Evolutionary conservation across 192 early-diverging fungal species (phyloP), one percentile per base, ranked within the genome.

Genomic region (Umbelopsis sp.): DNA sequence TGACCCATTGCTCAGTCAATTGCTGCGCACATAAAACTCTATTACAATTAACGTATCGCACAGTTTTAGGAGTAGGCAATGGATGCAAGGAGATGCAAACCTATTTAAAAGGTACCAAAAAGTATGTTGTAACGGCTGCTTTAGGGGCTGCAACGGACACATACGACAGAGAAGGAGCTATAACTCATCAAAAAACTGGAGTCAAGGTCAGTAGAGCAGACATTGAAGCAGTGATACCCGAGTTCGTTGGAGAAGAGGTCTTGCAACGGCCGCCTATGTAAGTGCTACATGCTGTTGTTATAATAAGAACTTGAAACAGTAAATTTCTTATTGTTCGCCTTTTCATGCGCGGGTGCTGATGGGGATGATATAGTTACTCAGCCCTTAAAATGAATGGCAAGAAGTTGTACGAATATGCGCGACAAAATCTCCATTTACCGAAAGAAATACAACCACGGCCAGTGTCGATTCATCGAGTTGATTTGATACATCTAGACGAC

Each of bases 351-450:
- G 21, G 54, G 8, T 22, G 11, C 1, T 32, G 41, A 29, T 25
- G 26, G 29, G 52, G 25, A 20, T 54, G 24, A 45, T 44, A 21
- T 53, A 88, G 86, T 26, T 88, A 92, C 74, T 92, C 91, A 50
- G 91, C 91, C 0, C 68, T 92, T 20, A 83, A 77, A 32, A 80
- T 94, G 38, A 83, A 91, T 44, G 92, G 92, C 24, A 86, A 87
- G 67, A 71, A 88, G 29, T 72, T 94, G 11, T 92, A 92, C 62
- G 86, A 92, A 20, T 92, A 92, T 74, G 91, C 91, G 0, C 83
- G 91, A 8, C 71, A 75, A 16, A 87, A 86, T 1, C 54, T 78
- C 10, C 45, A 50, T 21, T 59, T 86, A 52, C 87, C 87, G 20
- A 51, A 70, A 50, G 69, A 75, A 8, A 83, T 84, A 29, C 65